Base-by-base conservation (phyloP, 2,329 filamentous ascomycete genomes). In the Arachnopeziza araneosa region DNA sequence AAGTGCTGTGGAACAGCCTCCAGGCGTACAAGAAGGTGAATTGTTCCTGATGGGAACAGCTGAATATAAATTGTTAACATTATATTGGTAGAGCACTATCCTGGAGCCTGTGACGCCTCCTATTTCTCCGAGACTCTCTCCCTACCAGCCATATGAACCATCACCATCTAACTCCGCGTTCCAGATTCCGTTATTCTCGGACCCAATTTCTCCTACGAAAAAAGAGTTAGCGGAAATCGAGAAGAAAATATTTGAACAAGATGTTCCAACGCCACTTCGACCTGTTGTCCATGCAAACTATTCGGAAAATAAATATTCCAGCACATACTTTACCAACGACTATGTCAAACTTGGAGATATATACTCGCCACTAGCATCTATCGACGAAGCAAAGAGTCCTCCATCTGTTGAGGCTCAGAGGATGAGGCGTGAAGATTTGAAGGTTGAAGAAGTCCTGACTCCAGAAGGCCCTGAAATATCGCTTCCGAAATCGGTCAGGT, bases 311-410 rank as follows among this genome's bases (percentile, higher is more conserved):
- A 52, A 8, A 58, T 59, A 7, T 2, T 57, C 55, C 4, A 48
- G 58, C 5, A 59, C 59, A 8, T 51, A 52, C 2, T 19, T 21
- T 6, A 78, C 73, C 36, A 82, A 83, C 52, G 79, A 81, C 48
- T 76, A 82, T 7, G 78, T 87, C 17, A 89, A 86, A 64, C 82
- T 96, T 23, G 77, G 81, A 2, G 89, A 96, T 67, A 77, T 97
- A 36, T 69, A 66, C 48, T 59, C 61, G 1, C 60, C 66, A 26
- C 54, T 65, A 7, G 64, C 56, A 26, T 66, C 54, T 52, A 19
- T 64, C 4, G 58, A 61, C 10, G 55, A 56, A n/a, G 53, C 30
- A 9, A 8, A 44, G 5, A 23, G 58, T 48, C 55, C 60, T 9
- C 55, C 63, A 12, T 44, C 57, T n/a, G 9, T 51, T n/a, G 56